Evolutionary conservation across 2,329 filamentous ascomycete genomes (phyloP), one percentile per base, ranked within the genome.

Genomic region (Aureobasidium pullulans): DNA sequence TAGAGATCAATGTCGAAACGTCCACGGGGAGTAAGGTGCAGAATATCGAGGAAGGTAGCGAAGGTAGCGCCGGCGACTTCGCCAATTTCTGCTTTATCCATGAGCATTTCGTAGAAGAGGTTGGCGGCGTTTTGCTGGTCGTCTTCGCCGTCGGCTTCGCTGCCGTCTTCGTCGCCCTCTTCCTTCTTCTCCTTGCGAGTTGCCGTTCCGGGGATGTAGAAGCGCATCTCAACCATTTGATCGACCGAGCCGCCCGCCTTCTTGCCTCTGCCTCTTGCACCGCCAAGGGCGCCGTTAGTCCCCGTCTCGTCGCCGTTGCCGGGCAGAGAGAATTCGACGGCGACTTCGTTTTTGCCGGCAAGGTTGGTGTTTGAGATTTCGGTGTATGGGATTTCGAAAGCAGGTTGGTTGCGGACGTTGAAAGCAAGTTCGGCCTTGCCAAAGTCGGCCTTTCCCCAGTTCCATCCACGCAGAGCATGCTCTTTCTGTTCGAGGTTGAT

Each of bases 1-100:
- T 99, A 99, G 88, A 99, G 96, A 74, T 99, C 94, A 77, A 99
- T 96, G 73, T 97, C 94, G 81, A 99, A 99, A 66, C 94, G 93
- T 73, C 94, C 95, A 88, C 94, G 90, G 64, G 94, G 94, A 11
- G 94, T 99, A 70, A 99, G 88, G 78, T 99, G 95, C 57, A 99
- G 80, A 62, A 97, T 89, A 74, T 99, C 94, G 71, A 96, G 79
- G 81, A 99, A 99, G 39, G 93, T 96, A 64, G 94, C 94, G 73
- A 94, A 96, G 32, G 94, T 96, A 76, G 97, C 94, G 65, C 94
- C 94, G n/a, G 94, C 94, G 63, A 96, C 94, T 73, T 99, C 94
- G 65, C 94, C 95, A 77, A 99, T 99, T 77, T 99, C 93, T 32
- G 94, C 94, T 81, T 97, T 97, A 71, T 96, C 92, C 77, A 97